Evolutionary conservation across 192 early-diverging fungal genomes (phyloP).

Genomic region (Coemansia sp.): DNA sequence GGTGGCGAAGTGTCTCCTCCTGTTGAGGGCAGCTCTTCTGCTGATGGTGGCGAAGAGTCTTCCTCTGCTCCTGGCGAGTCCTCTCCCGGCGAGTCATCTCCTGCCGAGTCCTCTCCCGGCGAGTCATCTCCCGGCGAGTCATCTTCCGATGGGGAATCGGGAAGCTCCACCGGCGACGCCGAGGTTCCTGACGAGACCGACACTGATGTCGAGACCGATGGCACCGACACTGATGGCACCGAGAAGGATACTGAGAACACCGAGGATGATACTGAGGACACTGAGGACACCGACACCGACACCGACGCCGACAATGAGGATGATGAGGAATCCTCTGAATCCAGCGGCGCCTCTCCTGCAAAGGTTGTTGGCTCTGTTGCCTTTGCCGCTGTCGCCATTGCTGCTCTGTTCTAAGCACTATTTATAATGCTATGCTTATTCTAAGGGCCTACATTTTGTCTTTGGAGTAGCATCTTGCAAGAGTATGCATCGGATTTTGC

Average conservation of each 20-base stretch:
- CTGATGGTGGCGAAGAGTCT: too few species aligned
- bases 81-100: too few species aligned
- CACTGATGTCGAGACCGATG: not conserved
- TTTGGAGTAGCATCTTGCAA: too few species aligned
- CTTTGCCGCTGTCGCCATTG: conserved; percentile 31
- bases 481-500: too few species aligned
- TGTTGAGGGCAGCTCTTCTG: too few species aligned
- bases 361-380: conserved; percentile 26
- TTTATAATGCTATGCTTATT: not conserved
- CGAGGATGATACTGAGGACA: not conserved
- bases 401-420: conserved; percentile 43
- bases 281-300: not conserved
- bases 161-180: not conserved
- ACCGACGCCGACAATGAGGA: not conserved
- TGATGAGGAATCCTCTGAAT: not conserved
- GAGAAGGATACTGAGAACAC: not conserved
- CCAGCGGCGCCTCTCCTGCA: conserved; percentile 12
- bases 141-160: not conserved
- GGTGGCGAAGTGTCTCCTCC: too few species aligned
- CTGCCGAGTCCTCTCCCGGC: too few species aligned
- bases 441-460: too few species aligned
- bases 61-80: too few species aligned
- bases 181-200: not conserved
- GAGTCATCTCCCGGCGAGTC: too few species aligned
- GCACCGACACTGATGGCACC: not conserved